These are phyloP conservation scores for Blumeria graminis DNA, from an alignment of 2,329 filamentous ascomycete genomes.

Conservation along the genomic window DNA sequence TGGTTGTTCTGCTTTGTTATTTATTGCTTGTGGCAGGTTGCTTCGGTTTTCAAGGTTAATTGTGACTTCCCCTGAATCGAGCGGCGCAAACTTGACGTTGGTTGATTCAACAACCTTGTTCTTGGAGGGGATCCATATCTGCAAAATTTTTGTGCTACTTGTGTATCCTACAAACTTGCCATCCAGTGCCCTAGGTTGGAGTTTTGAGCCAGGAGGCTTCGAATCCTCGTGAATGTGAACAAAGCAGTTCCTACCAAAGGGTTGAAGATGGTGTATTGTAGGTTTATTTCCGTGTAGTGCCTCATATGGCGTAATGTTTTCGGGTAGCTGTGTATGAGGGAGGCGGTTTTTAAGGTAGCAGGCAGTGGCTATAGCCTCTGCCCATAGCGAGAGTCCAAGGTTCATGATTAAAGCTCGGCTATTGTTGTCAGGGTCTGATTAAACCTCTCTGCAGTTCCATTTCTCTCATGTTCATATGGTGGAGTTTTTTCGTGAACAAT, in stretches of 20 bases:
- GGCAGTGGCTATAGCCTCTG: background rate
- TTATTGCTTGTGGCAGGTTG: background rate
- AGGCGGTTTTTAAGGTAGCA: background rate
- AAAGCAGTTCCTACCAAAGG: background rate
- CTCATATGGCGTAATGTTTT: background rate
- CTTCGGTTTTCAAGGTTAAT: background rate
- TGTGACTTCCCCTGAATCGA: background rate
- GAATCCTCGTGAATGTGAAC: background rate
- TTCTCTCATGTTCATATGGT: background rate
- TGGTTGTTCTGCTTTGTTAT: background rate
- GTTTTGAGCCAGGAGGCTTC: background rate
- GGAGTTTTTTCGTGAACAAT: conserved; percentile 1
- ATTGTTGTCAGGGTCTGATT: background rate
- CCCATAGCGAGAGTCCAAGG: conserved; percentile 1
- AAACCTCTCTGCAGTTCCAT: background rate
- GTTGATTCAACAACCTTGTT: background rate
- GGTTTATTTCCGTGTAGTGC: background rate
- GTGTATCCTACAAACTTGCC: background rate
- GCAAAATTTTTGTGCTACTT: background rate
- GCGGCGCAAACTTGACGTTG: too few relatives aligned
- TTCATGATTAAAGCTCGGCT: background rate
- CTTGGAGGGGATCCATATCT: background rate
- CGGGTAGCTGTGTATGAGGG: background rate
- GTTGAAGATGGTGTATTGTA: background rate
- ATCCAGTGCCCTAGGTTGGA: background rate